Evolutionary conservation across 495 filamentous ascomycete species (phyloP).

Genomic region (Platismatia glauca): DNA sequence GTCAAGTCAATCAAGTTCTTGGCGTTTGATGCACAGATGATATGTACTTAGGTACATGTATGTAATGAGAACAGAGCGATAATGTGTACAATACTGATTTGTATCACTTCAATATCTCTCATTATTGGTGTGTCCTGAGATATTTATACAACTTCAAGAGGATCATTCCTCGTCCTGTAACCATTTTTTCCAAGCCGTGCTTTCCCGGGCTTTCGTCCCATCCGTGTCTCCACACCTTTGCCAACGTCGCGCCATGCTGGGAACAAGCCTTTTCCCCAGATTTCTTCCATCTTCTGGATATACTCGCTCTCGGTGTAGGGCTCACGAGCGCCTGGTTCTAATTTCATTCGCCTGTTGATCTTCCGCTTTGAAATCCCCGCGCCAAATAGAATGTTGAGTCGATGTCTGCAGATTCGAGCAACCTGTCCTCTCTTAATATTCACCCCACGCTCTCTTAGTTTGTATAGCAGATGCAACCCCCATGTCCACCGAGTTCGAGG

Average conservation of each 20-base stretch:
- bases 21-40: neutral
- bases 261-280: conserved; percentile 25
- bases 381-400: conserved; percentile 45
- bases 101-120: neutral
- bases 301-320: conserved; percentile 16
- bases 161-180: neutral
- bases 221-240: neutral
- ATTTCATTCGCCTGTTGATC: conserved; percentile 25
- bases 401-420: conserved; percentile 36
- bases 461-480: conserved; percentile 43
- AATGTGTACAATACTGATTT: too few relatives aligned
- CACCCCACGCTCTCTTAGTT: conserved; percentile 40
- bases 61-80: too few relatives aligned
- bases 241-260: neutral
- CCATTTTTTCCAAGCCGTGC: neutral
- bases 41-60: too few relatives aligned
- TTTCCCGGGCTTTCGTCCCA: neutral
- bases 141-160: neutral
- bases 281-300: conserved; percentile 22
- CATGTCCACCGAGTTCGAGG: conserved; percentile 33
- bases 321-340: neutral
- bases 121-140: neutral
- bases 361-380: conserved; percentile 25
- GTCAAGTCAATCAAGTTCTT: neutral
- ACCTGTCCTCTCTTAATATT: conserved; percentile 32